Conservation (phyloP, 2,329 filamentous ascomycete genomes). For the Botryotinia narcissicola region DNA sequence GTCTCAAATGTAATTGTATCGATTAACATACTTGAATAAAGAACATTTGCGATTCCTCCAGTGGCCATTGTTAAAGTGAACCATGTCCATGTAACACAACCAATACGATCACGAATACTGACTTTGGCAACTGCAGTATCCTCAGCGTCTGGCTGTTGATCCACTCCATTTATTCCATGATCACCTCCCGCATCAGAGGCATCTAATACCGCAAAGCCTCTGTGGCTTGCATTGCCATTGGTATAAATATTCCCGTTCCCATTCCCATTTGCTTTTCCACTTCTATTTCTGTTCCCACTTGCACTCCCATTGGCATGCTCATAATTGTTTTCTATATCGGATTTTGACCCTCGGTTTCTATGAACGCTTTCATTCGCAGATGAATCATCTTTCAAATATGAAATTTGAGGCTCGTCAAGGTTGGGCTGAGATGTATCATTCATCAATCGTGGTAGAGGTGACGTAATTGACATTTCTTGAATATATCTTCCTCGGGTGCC, state of each 20-base stretch:
- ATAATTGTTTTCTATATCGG: constrained; percentile 16
- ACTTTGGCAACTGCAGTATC: constrained; percentile 37
- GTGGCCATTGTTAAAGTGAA: constrained; percentile 61
- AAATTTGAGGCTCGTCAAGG: constrained; percentile 35
- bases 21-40: constrained; percentile 49
- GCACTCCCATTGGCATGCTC: constrained; percentile 18
- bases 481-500: constrained; percentile 46
- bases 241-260: constrained; percentile 16
- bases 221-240: constrained; percentile 17
- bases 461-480: constrained; percentile 40
- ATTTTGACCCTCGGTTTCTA: constrained; percentile 1
- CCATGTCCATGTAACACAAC: constrained; percentile 66
- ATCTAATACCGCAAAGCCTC: neutral
- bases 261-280: constrained; percentile 19
- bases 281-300: constrained; percentile 12
- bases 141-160: constrained; percentile 14
- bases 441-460: constrained; percentile 36
- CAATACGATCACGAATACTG: constrained; percentile 50
- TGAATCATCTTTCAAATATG: neutral
- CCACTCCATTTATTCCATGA: constrained; percentile 6
- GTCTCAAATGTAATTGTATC: neutral
- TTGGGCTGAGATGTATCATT: constrained; percentile 37
- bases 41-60: constrained; percentile 55
- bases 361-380: neutral
- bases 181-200: neutral